These are phyloP conservation scores for Pezicula neosporulosa DNA, from an alignment of 2,329 filamentous ascomycete species.

Conservation along the genomic window DNA sequence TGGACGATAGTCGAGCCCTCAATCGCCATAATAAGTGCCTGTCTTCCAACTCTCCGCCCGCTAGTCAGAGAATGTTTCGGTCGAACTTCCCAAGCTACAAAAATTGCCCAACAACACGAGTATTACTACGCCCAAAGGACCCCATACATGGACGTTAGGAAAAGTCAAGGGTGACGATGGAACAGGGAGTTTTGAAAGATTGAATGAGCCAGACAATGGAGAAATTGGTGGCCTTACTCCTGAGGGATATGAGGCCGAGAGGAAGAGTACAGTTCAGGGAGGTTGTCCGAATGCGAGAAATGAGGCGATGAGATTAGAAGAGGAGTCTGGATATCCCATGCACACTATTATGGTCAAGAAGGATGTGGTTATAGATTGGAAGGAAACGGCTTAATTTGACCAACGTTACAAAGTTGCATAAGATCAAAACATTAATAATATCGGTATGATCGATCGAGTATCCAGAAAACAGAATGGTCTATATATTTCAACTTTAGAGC, in stretches of 20 bases:
- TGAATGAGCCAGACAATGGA: not conserved
- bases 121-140: not conserved
- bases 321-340: no score
- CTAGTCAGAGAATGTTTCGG: not conserved
- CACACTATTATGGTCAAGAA: no score
- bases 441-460: no score
- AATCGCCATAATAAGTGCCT: conserved; percentile 4
- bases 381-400: no score
- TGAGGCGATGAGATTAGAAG: no score
- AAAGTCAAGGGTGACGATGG: not conserved
- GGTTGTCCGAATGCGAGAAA: no score
- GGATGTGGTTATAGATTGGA: no score
- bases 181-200: not conserved
- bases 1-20: conserved; percentile 3
- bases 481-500: no score
- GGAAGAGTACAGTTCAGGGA: not conserved
- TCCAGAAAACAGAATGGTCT: no score
- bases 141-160: not conserved
- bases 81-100: not conserved
- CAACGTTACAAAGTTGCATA: no score
- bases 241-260: not conserved
- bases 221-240: not conserved
- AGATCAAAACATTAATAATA: no score
- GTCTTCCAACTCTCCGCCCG: conserved; percentile 2
- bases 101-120: not conserved